Percentiles rank a stretch among this genome's conserved stretches.
phyloP scores from a whole-genome alignment of 176 grass and related monocot species.

The Puccinellia tenuiflora region DNA sequence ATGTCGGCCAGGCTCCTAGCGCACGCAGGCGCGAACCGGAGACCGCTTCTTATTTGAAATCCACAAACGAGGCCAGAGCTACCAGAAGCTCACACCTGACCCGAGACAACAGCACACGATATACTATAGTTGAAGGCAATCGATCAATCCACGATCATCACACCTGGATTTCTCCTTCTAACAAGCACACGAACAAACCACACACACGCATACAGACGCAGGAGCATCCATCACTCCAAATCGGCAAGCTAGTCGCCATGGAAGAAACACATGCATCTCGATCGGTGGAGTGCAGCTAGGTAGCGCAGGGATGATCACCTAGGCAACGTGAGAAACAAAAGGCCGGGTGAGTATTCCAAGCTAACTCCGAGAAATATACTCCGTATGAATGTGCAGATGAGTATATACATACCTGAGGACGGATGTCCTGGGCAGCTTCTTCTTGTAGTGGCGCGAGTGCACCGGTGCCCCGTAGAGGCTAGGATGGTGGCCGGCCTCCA shows the following conservation, averaged over 20 bases:
- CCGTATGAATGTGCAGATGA: no score
- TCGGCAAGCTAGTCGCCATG: not conserved
- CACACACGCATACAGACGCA: not conserved
- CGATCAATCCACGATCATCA: no score
- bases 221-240: not conserved
- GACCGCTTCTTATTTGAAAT: not conserved
- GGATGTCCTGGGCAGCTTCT: not conserved
- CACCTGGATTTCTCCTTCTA: not conserved
- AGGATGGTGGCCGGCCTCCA: not conserved
- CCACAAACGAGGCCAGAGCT: not conserved
- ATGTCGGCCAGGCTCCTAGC: not conserved
- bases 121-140: not conserved
- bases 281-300: not conserved
- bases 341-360: not conserved
- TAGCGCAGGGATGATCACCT: not conserved
- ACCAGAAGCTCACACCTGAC: not conserved
- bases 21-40: no score
- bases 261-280: not conserved
- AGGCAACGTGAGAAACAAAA: not conserved
- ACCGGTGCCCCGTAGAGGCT: not conserved
- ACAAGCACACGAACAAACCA: not conserved
- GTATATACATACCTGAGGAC: not conserved
- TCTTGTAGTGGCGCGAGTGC: slow-evolving; percentile 3
- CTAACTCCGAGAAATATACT: not conserved
- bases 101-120: not conserved